phyloP scores from a whole-genome alignment of 23 red algal species.

The Agarophyton chilense region DNA sequence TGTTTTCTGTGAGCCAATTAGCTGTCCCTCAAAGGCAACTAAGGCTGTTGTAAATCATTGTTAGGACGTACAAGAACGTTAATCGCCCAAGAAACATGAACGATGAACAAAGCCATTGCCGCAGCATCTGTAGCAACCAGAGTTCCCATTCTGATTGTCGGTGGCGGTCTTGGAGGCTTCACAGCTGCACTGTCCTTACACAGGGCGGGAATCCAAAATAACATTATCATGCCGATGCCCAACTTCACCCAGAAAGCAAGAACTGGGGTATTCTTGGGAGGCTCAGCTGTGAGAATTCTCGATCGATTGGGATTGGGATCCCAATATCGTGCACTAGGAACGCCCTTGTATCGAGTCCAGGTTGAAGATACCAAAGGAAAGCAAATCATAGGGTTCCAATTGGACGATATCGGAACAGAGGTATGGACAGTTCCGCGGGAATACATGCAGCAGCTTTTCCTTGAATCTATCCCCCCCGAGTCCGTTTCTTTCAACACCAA shows the following conservation, averaged over 20 bases:
- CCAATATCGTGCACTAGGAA: slow-evolving; percentile 40
- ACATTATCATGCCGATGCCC: slow-evolving; percentile 35
- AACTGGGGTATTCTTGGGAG: slow-evolving; percentile 43
- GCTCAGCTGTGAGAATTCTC: slow-evolving; percentile 57
- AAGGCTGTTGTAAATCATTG: neutral
- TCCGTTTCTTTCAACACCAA: slow-evolving; percentile 59
- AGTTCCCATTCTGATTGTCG: slow-evolving; percentile 65
- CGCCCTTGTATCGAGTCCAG: slow-evolving; percentile 25
- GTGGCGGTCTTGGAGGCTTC: slow-evolving; percentile 60
- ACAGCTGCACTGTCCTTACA: slow-evolving; percentile 66
- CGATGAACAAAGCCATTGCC: slow-evolving; percentile 2
- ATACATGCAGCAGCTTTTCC: slow-evolving; percentile 51
- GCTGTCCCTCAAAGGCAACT: too few species aligned
- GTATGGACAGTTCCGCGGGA: slow-evolving; percentile 60
- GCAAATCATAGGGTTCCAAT: slow-evolving; percentile 27
- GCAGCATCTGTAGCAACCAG: slow-evolving; percentile 5
- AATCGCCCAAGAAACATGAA: neutral
- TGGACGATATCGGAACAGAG: slow-evolving; percentile 48
- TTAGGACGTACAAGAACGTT: neutral
- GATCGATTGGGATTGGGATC: slow-evolving; percentile 67
- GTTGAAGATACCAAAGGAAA: slow-evolving; percentile 41
- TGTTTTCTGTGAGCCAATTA: too few species aligned
- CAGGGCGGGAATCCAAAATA: slow-evolving; percentile 50
- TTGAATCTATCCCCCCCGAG: slow-evolving; percentile 64
- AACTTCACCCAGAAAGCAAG: slow-evolving; percentile 55